Evolutionary conservation across 768 basidiomycete genomes (phyloP), one percentile per base, ranked within the genome.

Genomic region (Megacollybia marginata): DNA sequence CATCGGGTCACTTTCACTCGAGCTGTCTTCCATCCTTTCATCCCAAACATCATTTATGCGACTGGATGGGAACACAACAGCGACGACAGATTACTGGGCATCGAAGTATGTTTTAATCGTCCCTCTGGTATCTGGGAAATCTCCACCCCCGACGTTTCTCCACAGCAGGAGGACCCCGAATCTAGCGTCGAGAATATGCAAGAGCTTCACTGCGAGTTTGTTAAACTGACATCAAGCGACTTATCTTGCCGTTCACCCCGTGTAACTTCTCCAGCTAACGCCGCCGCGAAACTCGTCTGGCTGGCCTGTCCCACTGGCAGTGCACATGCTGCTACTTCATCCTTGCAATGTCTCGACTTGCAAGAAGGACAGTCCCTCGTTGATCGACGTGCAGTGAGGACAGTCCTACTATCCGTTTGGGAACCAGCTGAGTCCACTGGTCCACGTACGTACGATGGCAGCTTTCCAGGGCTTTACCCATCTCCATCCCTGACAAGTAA

Each of bases 401-500:
- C 23, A 3, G 23, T 28, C 23, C 23, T 28, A 28, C 6, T 6
- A 28, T 28, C 23, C 23, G 23, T 28, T 28, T 28, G 23, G 23
- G 23, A 28, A 28, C 23, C 23, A 28, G 23, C 23, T 6, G 23
- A 28, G 2, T 28, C 23, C 23, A 28, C 23, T 6, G 23, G 23
- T 28, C 23, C 23, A 28, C 23, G 23, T 28, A 28, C 23, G 6
- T 28, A 28, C 23, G 23, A 6, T 28, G 23, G 23, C 23, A 28
- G 23, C 23, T 88, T 86, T 61, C 85, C 85, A 0, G 85, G 86
- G 0, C 63, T 88, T 1, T 88, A 80, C 54, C 69, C 77, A 5
- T 68, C 76, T 15, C 70, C 65, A 51, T 74, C 72, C 52, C 63
- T 86, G 15, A 62, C 72, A 0, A 36, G 65, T 1, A 61, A 58